Conservation (phyloP, 345 rosid genomes). For the Pistacia vera region DNA sequence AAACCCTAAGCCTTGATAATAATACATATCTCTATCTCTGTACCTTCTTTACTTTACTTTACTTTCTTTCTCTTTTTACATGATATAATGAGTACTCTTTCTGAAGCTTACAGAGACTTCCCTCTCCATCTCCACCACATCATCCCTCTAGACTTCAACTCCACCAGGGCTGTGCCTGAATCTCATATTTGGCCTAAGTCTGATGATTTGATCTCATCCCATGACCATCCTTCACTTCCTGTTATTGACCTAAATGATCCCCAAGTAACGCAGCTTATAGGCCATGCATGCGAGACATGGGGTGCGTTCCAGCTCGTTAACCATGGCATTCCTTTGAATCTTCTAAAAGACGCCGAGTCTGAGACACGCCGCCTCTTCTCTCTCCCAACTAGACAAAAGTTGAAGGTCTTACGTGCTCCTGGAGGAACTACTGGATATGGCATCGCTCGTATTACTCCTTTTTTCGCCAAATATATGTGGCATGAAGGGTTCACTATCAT, state of each 20-base stretch:
- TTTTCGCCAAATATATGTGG: conserved; percentile 81
- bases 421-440: conserved; percentile 72
- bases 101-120: conserved; percentile 51
- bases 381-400: conserved; percentile 61
- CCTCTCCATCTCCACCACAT: conserved; percentile 53
- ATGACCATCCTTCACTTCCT: conserved; percentile 41
- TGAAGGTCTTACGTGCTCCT: conserved; percentile 56
- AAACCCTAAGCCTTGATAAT: background rate
- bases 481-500: conserved; percentile 89
- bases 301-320: conserved; percentile 73
- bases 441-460: conserved; percentile 63
- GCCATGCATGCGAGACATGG: conserved; percentile 68
- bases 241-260: conserved; percentile 54
- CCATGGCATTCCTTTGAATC: conserved; percentile 53
- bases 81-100: conserved; percentile 35
- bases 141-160: conserved; percentile 57
- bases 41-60: background rate
- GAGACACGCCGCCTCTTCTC: conserved; percentile 59
- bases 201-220: conserved; percentile 29
- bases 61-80: background rate
- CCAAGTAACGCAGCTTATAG: conserved; percentile 35
- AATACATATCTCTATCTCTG: too few species aligned
- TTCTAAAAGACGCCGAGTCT: conserved; percentile 52
- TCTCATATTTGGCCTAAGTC: conserved; percentile 52
- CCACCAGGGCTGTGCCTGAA: conserved; percentile 51